phyloP scores from a whole-genome alignment of 371 early-diverging fungal genomes.

The Apophysomyces sp. region DNA sequence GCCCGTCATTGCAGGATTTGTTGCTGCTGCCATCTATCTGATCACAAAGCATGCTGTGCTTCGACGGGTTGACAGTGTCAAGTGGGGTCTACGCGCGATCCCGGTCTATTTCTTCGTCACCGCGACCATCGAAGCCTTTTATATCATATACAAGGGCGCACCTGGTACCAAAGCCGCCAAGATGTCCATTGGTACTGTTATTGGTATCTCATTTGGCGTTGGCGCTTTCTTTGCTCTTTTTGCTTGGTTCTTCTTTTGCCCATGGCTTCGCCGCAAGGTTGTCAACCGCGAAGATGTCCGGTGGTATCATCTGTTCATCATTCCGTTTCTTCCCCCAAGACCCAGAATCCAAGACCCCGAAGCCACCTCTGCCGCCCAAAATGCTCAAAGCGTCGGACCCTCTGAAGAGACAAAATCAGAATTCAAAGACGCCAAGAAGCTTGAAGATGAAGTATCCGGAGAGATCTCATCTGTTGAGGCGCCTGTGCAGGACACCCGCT shows the following conservation, averaged over 20 bases:
- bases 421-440: background rate
- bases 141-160: constrained; percentile 73
- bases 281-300: constrained; percentile 63
- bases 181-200: constrained; percentile 42
- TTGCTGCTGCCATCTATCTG: constrained; percentile 65
- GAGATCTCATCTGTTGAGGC: background rate
- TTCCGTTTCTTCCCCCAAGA: constrained; percentile 48
- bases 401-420: background rate
- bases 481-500: background rate
- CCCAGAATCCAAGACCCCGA: constrained; percentile 24
- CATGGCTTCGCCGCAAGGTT: constrained; percentile 65
- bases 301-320: constrained; percentile 69
- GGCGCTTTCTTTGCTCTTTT: constrained; percentile 53
- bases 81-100: constrained; percentile 71
- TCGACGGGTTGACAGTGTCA: constrained; percentile 62
- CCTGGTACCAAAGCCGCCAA: constrained; percentile 48
- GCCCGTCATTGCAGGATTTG: constrained; percentile 67
- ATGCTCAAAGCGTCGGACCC: background rate
- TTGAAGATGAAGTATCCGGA: constrained; percentile 5
- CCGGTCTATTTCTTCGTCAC: constrained; percentile 83
- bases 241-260: constrained; percentile 59
- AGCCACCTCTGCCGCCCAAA: background rate
- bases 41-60: constrained; percentile 67
- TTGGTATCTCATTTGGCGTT: constrained; percentile 65
- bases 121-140: constrained; percentile 65